Conservation (phyloP, 2,329 filamentous ascomycete species). For the Epichloe sylvatica region DNA sequence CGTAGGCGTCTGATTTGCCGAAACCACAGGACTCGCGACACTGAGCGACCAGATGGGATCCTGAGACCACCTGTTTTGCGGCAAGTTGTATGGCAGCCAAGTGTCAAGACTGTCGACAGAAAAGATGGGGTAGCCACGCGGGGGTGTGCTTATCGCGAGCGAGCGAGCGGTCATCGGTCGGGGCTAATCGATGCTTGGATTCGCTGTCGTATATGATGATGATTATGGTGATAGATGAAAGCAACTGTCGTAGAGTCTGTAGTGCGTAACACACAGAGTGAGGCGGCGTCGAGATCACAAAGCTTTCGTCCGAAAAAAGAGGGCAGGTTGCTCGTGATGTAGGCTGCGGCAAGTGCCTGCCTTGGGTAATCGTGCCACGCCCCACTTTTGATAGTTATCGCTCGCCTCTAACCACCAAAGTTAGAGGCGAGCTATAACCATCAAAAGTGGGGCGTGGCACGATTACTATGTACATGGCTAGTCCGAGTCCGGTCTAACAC, state of each 20-base stretch:
- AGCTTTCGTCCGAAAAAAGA: not conserved
- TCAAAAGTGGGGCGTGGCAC: too few relatives aligned
- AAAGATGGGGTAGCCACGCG: not conserved
- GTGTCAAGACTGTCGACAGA: not conserved
- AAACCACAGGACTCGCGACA: not conserved
- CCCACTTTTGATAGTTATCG: too few relatives aligned
- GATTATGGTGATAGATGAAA: not conserved
- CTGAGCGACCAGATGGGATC: not conserved
- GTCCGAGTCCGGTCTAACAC: not conserved
- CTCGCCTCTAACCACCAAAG: too few relatives aligned
- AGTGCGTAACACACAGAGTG: not conserved
- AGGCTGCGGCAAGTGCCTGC: not conserved
- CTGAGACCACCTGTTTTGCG: not conserved
- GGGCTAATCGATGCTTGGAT: not conserved
- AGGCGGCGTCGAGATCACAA: not conserved
- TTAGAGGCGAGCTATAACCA: too few relatives aligned
- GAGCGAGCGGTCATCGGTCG: not conserved
- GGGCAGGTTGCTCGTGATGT: not conserved
- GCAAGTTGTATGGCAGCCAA: not conserved
- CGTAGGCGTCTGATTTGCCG: not conserved
- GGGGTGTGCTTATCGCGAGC: not conserved
- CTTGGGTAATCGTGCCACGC: too few relatives aligned
- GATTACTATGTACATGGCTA: too few relatives aligned
- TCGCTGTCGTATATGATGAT: not conserved
- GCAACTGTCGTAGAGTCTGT: not conserved